These are phyloP conservation scores for Symbiotaphrina buchneri DNA, from an alignment of 495 filamentous ascomycete species.

Conservation along the genomic window DNA sequence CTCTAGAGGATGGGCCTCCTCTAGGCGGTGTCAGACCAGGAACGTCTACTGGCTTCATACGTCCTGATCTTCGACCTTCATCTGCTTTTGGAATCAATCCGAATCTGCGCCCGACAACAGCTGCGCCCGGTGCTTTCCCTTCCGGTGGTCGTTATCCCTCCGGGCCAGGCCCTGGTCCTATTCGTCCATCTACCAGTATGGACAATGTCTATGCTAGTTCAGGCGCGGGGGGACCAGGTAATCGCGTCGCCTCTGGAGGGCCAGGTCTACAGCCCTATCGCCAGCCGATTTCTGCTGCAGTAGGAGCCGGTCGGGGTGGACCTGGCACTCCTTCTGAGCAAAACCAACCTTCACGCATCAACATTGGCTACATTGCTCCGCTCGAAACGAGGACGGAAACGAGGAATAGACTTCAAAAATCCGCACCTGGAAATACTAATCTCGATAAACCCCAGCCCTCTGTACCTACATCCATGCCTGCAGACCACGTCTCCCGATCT, in stretches of 20 bases:
- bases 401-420: conserved; percentile 11
- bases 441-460: conserved; percentile 9
- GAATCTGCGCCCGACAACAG: conserved; percentile 21
- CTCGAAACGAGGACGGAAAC: conserved; percentile 16
- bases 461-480: too few species aligned
- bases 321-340: conserved; percentile 6
- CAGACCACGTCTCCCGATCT: too few species aligned
- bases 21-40: conserved; percentile 13
- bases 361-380: conserved; percentile 31
- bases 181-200: conserved; percentile 7
- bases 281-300: too few species aligned
- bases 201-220: not conserved
- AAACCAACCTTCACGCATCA: conserved; percentile 18
- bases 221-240: conserved; percentile 1
- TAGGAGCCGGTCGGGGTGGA: conserved; percentile 6
- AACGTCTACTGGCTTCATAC: conserved; percentile 12
- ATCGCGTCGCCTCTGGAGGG: conserved; percentile 5
- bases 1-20: conserved; percentile 28
- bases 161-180: conserved; percentile 3
- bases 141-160: conserved; percentile 8
- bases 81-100: conserved; percentile 46
- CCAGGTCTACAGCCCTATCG: conserved; percentile 1
- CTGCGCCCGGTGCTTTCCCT: conserved; percentile 8
- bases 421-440: too few species aligned
- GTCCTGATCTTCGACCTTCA: conserved; percentile 27